These are phyloP conservation scores for Pueraria montana DNA, from an alignment of 306 rosid species.

Conservation along the genomic window DNA sequence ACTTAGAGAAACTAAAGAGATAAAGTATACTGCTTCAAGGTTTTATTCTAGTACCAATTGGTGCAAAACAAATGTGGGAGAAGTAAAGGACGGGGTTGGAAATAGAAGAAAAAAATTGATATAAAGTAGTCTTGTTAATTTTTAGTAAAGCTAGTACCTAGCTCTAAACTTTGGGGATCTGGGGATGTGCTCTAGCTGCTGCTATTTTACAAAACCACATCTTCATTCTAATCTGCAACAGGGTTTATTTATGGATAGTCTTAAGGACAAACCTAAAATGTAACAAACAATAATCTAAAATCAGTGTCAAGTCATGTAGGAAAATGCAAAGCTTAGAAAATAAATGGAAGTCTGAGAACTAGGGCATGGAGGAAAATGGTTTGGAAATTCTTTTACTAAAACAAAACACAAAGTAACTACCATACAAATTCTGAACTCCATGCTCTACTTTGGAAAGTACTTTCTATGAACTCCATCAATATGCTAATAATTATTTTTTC, in stretches of 20 bases:
- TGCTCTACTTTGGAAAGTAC: conserved; percentile 3
- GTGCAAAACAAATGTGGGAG: not conserved
- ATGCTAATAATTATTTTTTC: not conserved
- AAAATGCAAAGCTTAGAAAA: not conserved
- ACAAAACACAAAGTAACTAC: not conserved
- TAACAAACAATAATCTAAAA: not conserved
- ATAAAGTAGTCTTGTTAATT: not conserved
- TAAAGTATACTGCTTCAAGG: not conserved
- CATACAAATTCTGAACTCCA: not conserved
- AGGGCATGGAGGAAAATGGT: not conserved
- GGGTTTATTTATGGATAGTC: not conserved
- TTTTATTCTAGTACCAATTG: conserved; percentile 3
- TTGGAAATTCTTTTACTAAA: not conserved
- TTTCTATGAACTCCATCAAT: not conserved
- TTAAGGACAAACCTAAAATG: conserved; percentile 18
- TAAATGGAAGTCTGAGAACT: not conserved
- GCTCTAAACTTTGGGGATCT: conserved; percentile 10
- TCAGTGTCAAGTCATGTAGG: not conserved
- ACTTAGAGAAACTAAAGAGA: not conserved
- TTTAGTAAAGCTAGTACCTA: not conserved
- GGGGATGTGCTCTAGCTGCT: not conserved
- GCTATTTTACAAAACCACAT: not conserved
- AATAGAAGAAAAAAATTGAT: not conserved
- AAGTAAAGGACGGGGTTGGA: not conserved
- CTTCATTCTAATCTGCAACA: not conserved